These are phyloP conservation scores for Apocynum venetum DNA, from an alignment of 257 asterid species.

Conservation along the genomic window DNA sequence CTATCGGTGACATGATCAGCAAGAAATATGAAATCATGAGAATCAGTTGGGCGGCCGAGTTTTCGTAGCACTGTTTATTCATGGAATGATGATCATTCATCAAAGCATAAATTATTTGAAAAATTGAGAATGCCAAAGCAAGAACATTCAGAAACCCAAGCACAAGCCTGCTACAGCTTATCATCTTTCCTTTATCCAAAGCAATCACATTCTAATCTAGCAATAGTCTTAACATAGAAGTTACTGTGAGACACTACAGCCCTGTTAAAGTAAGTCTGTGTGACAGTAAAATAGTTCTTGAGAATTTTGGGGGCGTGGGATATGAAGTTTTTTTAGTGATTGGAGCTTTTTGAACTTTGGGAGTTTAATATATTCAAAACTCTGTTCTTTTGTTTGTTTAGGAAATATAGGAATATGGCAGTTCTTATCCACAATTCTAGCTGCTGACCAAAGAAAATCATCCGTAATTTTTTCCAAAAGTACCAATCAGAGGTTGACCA, in stretches of 20 bases:
- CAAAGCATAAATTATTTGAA: conserved; percentile 16
- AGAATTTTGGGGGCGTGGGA: neutral
- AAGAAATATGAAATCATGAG: conserved; percentile 17
- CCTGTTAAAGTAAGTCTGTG: neutral
- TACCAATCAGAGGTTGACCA: neutral
- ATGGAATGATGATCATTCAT: conserved; percentile 5
- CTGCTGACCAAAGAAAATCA: neutral
- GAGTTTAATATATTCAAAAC: neutral
- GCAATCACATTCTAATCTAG: neutral
- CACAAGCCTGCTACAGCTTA: conserved; percentile 17
- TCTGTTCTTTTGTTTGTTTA: neutral
- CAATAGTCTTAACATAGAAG: too few relatives aligned
- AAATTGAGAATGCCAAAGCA: conserved; percentile 17
- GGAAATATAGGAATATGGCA: neutral
- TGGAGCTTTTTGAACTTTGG: neutral
- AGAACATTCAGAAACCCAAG: conserved; percentile 21
- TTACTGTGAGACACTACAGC: neutral
- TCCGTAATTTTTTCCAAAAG: neutral
- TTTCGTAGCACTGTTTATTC: conserved; percentile 10
- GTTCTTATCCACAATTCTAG: neutral
- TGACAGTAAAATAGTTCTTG: neutral
- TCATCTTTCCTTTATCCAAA: conserved; percentile 5
- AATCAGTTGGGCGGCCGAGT: neutral
- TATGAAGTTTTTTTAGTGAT: neutral
- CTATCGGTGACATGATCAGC: conserved; percentile 15